Evolutionary conservation across 768 basidiomycete genomes (phyloP).

Genomic region (Gloeophyllum trabeum): DNA sequence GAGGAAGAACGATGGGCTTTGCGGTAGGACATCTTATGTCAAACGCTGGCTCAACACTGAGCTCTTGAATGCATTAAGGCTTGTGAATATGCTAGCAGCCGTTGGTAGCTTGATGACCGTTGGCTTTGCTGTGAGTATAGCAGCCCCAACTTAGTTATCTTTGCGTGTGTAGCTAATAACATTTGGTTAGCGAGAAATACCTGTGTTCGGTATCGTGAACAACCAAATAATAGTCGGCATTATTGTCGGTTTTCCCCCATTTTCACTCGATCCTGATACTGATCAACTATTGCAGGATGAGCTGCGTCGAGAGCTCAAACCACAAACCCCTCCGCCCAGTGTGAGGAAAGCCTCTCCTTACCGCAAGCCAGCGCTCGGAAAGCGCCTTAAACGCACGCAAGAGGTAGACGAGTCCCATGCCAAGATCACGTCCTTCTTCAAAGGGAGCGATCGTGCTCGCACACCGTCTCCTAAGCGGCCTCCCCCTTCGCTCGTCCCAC

Average conservation of each 20-base stretch:
- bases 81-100: background rate
- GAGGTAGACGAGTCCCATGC: background rate
- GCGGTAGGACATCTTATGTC: constrained; percentile 11
- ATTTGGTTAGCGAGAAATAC: constrained; percentile 23
- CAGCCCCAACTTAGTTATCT: background rate
- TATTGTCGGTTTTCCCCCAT: background rate
- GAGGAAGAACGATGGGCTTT: constrained; percentile 20
- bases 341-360: background rate
- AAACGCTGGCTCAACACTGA: background rate
- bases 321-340: background rate
- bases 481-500: background rate
- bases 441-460: background rate
- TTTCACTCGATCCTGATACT: background rate
- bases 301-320: background rate
- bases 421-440: background rate
- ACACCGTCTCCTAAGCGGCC: background rate
- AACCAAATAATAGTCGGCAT: constrained; percentile 22
- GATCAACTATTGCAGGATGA: background rate
- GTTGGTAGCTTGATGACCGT: background rate
- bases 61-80: background rate
- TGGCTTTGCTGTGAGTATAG: background rate
- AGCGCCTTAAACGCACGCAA: constrained; percentile 10
- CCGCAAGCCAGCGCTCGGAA: constrained; percentile 4
- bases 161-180: constrained; percentile 7
- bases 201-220: constrained; percentile 24